A percentile compares a stretch with the other conserved stretches of the same genome.
phyloP scores from a whole-genome alignment of 306 rosid genomes.

The Medicago lupulina region DNA sequence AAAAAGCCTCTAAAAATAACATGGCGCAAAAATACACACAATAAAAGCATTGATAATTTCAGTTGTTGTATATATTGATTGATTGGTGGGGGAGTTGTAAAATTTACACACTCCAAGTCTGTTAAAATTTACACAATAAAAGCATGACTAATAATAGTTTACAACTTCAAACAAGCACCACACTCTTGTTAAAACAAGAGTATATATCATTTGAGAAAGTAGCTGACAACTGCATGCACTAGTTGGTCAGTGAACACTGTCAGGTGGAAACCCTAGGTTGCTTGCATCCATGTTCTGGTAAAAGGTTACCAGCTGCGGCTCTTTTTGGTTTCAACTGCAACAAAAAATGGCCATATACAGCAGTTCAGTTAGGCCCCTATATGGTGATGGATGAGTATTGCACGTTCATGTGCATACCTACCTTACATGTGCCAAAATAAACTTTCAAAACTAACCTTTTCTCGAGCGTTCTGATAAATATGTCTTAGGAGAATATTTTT shows the following conservation, averaged over 20 bases:
- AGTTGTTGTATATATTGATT: slow-evolving; percentile 22
- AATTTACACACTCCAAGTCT: slow-evolving; percentile 30
- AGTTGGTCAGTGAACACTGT: slow-evolving; percentile 34
- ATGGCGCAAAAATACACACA: slow-evolving; percentile 3
- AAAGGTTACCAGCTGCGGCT: slow-evolving; percentile 75
- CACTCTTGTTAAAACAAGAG: slow-evolving; percentile 8
- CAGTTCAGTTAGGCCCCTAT: slow-evolving; percentile 32
- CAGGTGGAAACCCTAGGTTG: slow-evolving; percentile 67
- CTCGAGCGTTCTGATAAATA: slow-evolving; percentile 71
- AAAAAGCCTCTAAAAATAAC: neutral
- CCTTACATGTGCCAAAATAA: slow-evolving; percentile 12
- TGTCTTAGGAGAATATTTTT: slow-evolving; percentile 82
- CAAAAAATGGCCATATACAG: slow-evolving; percentile 34
- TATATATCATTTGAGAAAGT: slow-evolving; percentile 10
- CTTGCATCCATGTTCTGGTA: slow-evolving; percentile 77
- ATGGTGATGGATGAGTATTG: neutral
- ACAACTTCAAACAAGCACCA: slow-evolving; percentile 25
- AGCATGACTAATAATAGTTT: neutral
- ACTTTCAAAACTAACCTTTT: slow-evolving; percentile 48
- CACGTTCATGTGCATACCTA: slow-evolving; percentile 28
- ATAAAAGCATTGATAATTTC: slow-evolving; percentile 37
- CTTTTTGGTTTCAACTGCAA: slow-evolving; percentile 82
- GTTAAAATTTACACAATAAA: no score
- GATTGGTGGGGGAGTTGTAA: neutral
- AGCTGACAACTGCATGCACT: slow-evolving; percentile 19